These are phyloP conservation scores for Tylopilus subfusipes DNA, from an alignment of 768 basidiomycete species.

Conservation along the genomic window DNA sequence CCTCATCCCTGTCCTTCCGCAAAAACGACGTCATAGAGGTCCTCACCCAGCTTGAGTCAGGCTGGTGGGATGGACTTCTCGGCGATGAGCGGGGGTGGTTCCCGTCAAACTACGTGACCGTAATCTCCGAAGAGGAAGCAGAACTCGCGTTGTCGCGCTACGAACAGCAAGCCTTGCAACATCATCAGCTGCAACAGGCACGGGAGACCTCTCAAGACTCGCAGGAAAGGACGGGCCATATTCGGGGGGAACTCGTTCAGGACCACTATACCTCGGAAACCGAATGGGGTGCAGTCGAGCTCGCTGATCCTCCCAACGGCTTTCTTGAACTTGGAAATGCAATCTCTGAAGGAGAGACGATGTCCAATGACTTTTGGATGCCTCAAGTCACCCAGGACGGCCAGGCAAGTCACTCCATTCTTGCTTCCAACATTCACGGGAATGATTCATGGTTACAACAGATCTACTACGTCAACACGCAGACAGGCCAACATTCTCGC, in stretches of 20 bases:
- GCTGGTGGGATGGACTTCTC: constrained; percentile 98
- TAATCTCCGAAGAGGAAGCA: constrained; percentile 78
- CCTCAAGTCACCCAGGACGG: constrained; percentile 80
- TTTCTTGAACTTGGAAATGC: constrained; percentile 32
- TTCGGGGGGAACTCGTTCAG: constrained; percentile 13
- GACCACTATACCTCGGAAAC: constrained; percentile 37
- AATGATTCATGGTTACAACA: constrained; percentile 29
- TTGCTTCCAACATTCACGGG: not conserved
- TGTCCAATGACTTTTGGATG: constrained; percentile 83
- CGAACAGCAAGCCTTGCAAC: constrained; percentile 16
- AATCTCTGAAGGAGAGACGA: constrained; percentile 30
- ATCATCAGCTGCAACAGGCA: constrained; percentile 10
- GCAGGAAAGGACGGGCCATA: constrained; percentile 12
- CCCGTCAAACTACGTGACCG: constrained; percentile 89
- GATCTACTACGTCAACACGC: constrained; percentile 95
- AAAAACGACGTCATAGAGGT: constrained; percentile 93
- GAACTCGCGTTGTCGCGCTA: constrained; percentile 53
- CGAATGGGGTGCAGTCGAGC: constrained; percentile 41
- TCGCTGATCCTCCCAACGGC: constrained; percentile 36
- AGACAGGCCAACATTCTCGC: constrained; percentile 76
- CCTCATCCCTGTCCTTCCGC: constrained; percentile 83
- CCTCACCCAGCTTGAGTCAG: constrained; percentile 82
- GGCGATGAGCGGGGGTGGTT: constrained; percentile 94
- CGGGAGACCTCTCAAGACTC: constrained; percentile 11
- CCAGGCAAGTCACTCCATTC: constrained; percentile 54